Base-by-base conservation (phyloP, 352 stramenopile genomes). In the Phytopythium chamaehyphon region DNA sequence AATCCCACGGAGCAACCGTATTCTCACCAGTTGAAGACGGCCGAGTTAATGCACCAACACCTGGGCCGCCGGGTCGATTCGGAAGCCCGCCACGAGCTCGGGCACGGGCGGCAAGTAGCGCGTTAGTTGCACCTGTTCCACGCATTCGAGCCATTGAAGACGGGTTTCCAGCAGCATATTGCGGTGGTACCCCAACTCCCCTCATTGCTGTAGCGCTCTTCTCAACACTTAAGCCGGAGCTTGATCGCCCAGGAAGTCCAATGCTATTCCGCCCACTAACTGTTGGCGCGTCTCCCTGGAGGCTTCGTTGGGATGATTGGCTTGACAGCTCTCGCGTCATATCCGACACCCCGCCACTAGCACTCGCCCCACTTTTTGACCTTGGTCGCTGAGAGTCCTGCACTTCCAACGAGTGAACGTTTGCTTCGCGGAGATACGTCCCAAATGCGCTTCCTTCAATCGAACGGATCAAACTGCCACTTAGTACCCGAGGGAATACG, bases 1-100 rank as follows among this genome's bases (percentile, higher is more conserved):
- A 55, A 59, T 92, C 81, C 81, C 81, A 92, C 26, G 81, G 81
- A 18, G 81, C 81, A 23, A 92, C 67, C 3, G 48, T 73, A 1
- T 88, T 76, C 15, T 47, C 63, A n/a, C 37, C 45, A n/a, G 56
- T 52, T 3, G 42, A 24, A 35, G 69, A 57, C 4, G 40, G 10
- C 12, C 59, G 49, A 44, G 48, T 62, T 6, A 54, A 26, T 54
- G 44, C 52, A 51, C 66, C 43, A 16, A 76, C 36, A 16, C 75
- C 76, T 26, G 76, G 72, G 0, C 73, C 76, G 16, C 81, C 71
- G 16, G 73, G 54, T 22, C 79, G 71, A 14, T 71, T 66, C 7
- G 71, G 66, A 1, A 90, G 67, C 5, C 63, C 80, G 21, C 83
- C 78, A 45, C 83, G 57, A 16, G 83, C 83, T 44, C 83, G 68